Percentiles rank a stretch among this genome's conserved stretches.
phyloP scores from a whole-genome alignment of 352 stramenopile genomes.

The Globisporangium emineosum region DNA sequence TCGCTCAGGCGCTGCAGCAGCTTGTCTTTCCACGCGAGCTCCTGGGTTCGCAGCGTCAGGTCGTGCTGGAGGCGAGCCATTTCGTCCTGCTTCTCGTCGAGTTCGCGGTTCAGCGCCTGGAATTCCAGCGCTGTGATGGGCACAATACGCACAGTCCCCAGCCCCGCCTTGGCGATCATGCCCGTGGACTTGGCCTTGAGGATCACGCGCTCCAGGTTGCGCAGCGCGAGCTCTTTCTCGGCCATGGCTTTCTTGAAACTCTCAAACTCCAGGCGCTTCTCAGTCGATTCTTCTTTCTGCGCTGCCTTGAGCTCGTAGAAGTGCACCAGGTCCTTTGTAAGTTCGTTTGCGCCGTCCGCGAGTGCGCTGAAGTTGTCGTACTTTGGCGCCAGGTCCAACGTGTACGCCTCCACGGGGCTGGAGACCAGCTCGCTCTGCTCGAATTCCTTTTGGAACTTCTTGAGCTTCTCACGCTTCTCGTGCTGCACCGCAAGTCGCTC shows the following conservation, averaged over 20 bases:
- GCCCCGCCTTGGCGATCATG: constrained; percentile 67
- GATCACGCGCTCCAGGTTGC: constrained; percentile 62
- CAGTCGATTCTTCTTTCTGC: constrained; percentile 42
- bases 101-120: constrained; percentile 32
- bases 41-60: constrained; percentile 29
- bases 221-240: constrained; percentile 37
- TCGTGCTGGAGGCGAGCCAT: constrained; percentile 42
- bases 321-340: constrained; percentile 50
- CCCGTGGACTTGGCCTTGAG: constrained; percentile 60
- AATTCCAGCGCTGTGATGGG: constrained; percentile 45
- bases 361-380: constrained; percentile 40
- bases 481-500: constrained; percentile 44
- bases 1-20: constrained; percentile 63
- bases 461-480: constrained; percentile 50
- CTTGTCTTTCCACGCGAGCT: constrained; percentile 61
- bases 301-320: constrained; percentile 59
- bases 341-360: constrained; percentile 24
- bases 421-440: constrained; percentile 62
- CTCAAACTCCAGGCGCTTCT: constrained; percentile 37
- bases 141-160: constrained; percentile 69
- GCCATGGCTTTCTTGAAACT: constrained; percentile 20
- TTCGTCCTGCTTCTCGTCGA: constrained; percentile 45
- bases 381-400: constrained; percentile 36
- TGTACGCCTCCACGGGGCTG: constrained; percentile 55
- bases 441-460: constrained; percentile 55